Evolutionary conservation across 768 basidiomycete species (phyloP), one percentile per base, ranked within the genome.

Genomic region (Clathrus columnatus): DNA sequence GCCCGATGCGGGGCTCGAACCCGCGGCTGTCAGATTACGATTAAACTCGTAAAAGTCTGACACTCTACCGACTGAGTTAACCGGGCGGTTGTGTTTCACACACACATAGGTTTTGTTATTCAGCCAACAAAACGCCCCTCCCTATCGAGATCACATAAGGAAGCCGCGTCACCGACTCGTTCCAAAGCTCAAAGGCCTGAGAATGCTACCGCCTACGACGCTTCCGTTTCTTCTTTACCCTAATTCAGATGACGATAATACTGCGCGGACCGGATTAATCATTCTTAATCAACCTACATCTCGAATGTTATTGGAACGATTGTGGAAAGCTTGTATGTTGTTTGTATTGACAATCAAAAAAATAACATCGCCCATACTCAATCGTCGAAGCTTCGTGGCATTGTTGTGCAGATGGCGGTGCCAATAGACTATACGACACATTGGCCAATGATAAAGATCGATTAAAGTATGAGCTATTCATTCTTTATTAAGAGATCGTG

Each of bases 241-340:
- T 36, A 36, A 36, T 17, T 20, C 47, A 10, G 47, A 24, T 17
- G 16, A 0, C 14, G 20, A 8, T 11, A 24, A 21, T 8, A 21
- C 21, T 7, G 6, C 36, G 3, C 27, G 28, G 20, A 49, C 61
- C 42, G 89, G 84, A 0, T 73, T 97, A 57, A 83, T 97, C 61
- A 83, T 99, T 61, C 77, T 97, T 54, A 97, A 99, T 67, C 90
- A 95, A 58, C 86, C 91, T 0, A 91, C 95, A 65, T 81, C 82
- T 21, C 60, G 68, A 3, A 61, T 70, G 8, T 75, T 96, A 42
- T 75, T 97, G 43, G 63, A 69, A 14, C 75, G 75, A 8, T 67
- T 93, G 7, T 96, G 73, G 75, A 18, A 56, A 1, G 60, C 62
- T 7, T 69, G 73, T 72, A 21, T 16, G 57, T 45, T 24, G 26